Evolutionary conservation across 371 early-diverging fungal species (phyloP), one percentile per base, ranked within the genome.

Genomic region (Mucor plumbeus): DNA sequence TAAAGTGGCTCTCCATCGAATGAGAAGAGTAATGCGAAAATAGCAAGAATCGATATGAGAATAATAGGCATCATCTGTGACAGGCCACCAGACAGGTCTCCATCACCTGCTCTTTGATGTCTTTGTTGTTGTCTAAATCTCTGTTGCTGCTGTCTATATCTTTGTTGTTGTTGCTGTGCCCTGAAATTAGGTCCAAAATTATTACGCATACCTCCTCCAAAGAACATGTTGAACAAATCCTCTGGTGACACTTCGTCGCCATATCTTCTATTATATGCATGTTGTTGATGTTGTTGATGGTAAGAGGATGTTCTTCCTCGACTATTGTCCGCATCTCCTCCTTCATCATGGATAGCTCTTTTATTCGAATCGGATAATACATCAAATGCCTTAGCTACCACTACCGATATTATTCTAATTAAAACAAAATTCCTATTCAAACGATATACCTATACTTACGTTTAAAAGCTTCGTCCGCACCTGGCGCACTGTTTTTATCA

Each of bases 381-480:
- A 15, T 92, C 88, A 62, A 94, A 96, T 9, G 97, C 94, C 68
- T 95, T 92, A 56, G 95, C 91, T 40, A 98, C 92, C 73, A 95
- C 90, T 70, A 55, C 38, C 21, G 1, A 15, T 14, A 34, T 15
- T 6, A 26, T 6, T 1, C 14, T 8, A 15, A 55, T 55, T 34
- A 55, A 15, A 55, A 15, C 55, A 4, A 14, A 13, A 6, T 5
- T 33, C 17, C 50, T 1, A 10, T 17, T 44, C 17, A 44, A 44
- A 6, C n/a, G 0, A 44, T 44, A 17, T 44, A 43, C 44, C 44
- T 15, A 54, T 10, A 39, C 59, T 58, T 59, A 93, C 91, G 80
- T 79, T 98, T 97, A 78, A 98, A 97, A 3, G 97, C 99, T 75
- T 97, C 98, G 64, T 96, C 97, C 10, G 99, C 96, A 36, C 97